These are phyloP conservation scores for Talaromyces verruculosus DNA, from an alignment of 2,329 filamentous ascomycete genomes.

Conservation along the genomic window DNA sequence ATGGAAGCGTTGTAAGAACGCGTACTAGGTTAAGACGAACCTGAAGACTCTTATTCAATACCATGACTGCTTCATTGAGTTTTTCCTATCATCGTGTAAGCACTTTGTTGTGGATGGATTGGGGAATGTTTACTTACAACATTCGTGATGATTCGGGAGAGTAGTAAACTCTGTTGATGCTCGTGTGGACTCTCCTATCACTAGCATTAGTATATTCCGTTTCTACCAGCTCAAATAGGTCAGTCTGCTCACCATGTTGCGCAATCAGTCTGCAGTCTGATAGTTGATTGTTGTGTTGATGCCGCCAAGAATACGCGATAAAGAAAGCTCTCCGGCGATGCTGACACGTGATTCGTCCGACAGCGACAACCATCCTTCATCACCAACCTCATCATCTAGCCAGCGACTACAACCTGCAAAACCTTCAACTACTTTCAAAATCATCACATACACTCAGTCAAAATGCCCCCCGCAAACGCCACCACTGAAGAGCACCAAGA, in stretches of 20 bases:
- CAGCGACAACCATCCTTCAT: background rate
- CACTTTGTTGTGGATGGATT: background rate
- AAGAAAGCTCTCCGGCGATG: constrained; percentile 15
- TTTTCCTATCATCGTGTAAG: constrained; percentile 68
- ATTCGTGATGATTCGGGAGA: constrained; percentile 95
- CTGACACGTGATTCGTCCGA: constrained; percentile 19
- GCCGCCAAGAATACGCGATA: constrained; percentile 20
- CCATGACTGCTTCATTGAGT: constrained; percentile 87
- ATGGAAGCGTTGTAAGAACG: background rate
- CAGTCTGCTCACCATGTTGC: background rate
- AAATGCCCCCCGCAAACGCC: constrained; percentile 60
- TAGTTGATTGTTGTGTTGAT: constrained; percentile 19
- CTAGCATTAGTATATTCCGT: background rate
- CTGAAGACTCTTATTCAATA: constrained; percentile 89
- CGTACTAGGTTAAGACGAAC: constrained; percentile 46
- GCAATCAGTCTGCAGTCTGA: background rate
- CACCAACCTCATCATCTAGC: background rate
- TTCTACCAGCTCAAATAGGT: background rate
- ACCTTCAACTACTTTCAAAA: background rate
- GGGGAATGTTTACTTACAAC: constrained; percentile 60
- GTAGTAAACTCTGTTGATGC: constrained; percentile 89
- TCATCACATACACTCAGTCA: background rate
- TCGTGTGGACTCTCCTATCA: constrained; percentile 88
- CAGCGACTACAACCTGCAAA: background rate
- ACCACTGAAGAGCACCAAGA: constrained; percentile 80